phyloP scores from a whole-genome alignment of 1,139 yeast genomes.

The Nakaseomyces sp. region DNA sequence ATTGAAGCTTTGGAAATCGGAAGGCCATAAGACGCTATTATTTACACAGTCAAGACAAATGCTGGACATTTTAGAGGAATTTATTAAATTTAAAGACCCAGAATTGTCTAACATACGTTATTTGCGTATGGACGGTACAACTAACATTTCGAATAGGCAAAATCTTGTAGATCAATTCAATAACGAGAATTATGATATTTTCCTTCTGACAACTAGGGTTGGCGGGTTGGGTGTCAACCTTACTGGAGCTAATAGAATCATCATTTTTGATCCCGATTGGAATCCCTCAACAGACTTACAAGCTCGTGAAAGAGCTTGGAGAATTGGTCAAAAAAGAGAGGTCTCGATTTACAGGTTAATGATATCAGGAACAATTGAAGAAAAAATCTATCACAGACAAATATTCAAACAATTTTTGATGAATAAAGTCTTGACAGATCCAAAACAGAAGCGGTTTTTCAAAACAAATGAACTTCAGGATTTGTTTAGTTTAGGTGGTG shows the following conservation, averaged over 20 bases:
- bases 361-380: slow-evolving; percentile 95
- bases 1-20: slow-evolving; percentile 64
- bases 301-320: slow-evolving; percentile 96
- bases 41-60: slow-evolving; percentile 92
- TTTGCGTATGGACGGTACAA: slow-evolving; percentile 90
- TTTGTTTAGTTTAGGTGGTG: slow-evolving; percentile 75
- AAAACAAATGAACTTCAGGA: slow-evolving; percentile 89
- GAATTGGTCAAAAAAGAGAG: slow-evolving; percentile 88
- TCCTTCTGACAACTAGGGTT: slow-evolving; percentile 82
- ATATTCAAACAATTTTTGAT: slow-evolving; percentile 91
- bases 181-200: slow-evolving; percentile 49
- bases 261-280: slow-evolving; percentile 97
- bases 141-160: slow-evolving; percentile 72
- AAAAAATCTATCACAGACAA: slow-evolving; percentile 91
- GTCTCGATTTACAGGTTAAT: slow-evolving; percentile 87
- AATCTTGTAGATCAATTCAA: slow-evolving; percentile 73
- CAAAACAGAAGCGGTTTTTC: slow-evolving; percentile 87
- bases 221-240: slow-evolving; percentile 93
- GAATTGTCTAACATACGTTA: slow-evolving; percentile 39
- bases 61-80: slow-evolving; percentile 75
- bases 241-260: slow-evolving; percentile 92
- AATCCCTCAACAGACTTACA: slow-evolving; percentile 96
- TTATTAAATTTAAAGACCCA: slow-evolving; percentile 42
- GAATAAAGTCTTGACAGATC: slow-evolving; percentile 89
- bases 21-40: slow-evolving; percentile 68